Percentiles rank a stretch among this genome's conserved stretches.
Evolutionary conservation across 768 basidiomycete species (phyloP).

Genomic region (Gautieria morchelliformis): DNA sequence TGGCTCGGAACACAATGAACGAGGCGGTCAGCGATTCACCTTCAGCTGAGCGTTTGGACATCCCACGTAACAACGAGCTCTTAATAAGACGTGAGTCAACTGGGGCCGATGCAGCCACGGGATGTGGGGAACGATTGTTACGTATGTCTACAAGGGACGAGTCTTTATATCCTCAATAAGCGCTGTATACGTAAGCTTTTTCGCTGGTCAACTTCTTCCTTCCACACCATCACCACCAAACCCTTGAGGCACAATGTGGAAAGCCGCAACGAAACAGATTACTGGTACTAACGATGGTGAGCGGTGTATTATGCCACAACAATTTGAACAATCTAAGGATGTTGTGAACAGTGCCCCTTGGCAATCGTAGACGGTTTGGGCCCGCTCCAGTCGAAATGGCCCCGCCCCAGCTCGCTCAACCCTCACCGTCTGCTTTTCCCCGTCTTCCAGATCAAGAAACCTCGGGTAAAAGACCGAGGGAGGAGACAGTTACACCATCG

Average conservation of each 20-base stretch:
- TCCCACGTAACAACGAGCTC: background rate
- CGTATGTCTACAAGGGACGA: slow-evolving; percentile 26
- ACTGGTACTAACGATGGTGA: slow-evolving; percentile 89
- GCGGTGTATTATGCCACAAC: slow-evolving; percentile 17
- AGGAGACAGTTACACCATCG: slow-evolving; percentile 53
- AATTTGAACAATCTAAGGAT: slow-evolving; percentile 6
- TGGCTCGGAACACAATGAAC: background rate
- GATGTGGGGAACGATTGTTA: too few relatives aligned
- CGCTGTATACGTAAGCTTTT: background rate
- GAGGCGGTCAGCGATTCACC: slow-evolving; percentile 18
- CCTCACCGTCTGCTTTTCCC: slow-evolving; percentile 79
- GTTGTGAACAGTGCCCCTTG: slow-evolving; percentile 57
- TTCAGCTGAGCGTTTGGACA: slow-evolving; percentile 30
- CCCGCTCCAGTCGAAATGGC: slow-evolving; percentile 79
- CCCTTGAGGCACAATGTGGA: slow-evolving; percentile 53
- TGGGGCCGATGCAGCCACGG: too few relatives aligned
- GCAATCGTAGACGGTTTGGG: slow-evolving; percentile 84
- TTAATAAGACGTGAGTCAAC: too few relatives aligned
- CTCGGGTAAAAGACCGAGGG: slow-evolving; percentile 52
- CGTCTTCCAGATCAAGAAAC: slow-evolving; percentile 47
- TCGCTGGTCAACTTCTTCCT: slow-evolving; percentile 50
- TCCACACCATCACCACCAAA: slow-evolving; percentile 34
- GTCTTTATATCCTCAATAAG: background rate
- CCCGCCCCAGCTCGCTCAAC: slow-evolving; percentile 79
- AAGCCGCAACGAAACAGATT: slow-evolving; percentile 79